Evolutionary conservation across 164 flowering plant species (phyloP).

Genomic region (Euptelea pleiosperma): DNA sequence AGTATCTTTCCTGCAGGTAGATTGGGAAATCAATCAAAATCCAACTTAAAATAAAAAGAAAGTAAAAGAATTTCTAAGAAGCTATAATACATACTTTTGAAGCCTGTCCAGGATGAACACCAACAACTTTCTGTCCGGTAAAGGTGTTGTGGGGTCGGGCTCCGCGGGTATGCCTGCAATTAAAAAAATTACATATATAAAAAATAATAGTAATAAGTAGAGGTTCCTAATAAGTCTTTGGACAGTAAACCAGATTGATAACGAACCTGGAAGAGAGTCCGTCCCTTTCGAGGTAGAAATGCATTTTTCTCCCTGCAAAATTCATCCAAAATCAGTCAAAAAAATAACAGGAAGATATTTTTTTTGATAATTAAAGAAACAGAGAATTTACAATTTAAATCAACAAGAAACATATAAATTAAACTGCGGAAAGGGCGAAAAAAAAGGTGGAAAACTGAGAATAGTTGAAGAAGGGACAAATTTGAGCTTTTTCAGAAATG

Average conservation of each 20-base stretch:
- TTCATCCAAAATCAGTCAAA: conserved; percentile 16
- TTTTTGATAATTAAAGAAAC: no score
- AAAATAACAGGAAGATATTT: no score
- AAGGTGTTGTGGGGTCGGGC: conserved; percentile 73
- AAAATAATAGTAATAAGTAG: conserved; percentile 4
- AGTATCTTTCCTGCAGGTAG: conserved; percentile 81
- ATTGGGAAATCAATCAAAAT: conserved; percentile 5
- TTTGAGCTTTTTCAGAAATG: conserved; percentile 30
- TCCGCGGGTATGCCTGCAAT: conserved; percentile 58
- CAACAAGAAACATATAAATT: background rate
- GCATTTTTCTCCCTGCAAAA: conserved; percentile 50
- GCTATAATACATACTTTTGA: conserved; percentile 60
- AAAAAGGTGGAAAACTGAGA: conserved; percentile 6
- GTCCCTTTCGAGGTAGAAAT: conserved; percentile 47
- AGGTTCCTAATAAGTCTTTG: background rate
- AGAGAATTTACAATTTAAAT: background rate
- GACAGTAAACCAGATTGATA: conserved; percentile 15
- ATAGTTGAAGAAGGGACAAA: conserved; percentile 55
- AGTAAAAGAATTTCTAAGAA: conserved; percentile 13
- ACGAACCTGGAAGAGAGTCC: conserved; percentile 47
- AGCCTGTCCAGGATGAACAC: conserved; percentile 88
- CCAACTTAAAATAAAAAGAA: background rate
- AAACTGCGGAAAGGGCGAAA: background rate
- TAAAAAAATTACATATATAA: conserved; percentile 27
- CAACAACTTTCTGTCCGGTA: conserved; percentile 90